Evolutionary conservation across 2,329 filamentous ascomycete genomes (phyloP).

Genomic region (Trichophaea hybrida): DNA sequence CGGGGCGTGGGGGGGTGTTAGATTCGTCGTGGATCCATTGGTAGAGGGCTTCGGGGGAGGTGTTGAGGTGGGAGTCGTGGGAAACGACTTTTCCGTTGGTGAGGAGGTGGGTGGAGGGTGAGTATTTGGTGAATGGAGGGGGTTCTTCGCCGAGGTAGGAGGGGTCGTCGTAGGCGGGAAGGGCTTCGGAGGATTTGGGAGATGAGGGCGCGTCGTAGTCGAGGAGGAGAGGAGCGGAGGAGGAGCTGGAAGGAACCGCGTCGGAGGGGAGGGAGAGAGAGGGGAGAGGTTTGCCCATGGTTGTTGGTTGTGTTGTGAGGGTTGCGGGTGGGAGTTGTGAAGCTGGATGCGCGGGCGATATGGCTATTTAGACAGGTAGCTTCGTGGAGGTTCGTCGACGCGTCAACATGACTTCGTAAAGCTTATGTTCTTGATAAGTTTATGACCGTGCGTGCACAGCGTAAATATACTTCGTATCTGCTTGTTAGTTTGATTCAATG

Average conservation of each 20-base stretch:
- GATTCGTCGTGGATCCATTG: constrained; percentile 23
- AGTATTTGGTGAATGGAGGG: constrained; percentile 6
- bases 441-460: too few relatives aligned
- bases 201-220: background rate
- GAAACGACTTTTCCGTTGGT: constrained; percentile 17
- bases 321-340: background rate
- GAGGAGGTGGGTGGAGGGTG: background rate
- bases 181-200: background rate
- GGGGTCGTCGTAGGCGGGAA: background rate
- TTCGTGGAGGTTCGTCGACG: too few relatives aligned
- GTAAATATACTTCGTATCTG: too few relatives aligned
- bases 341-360: too few relatives aligned
- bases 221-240: background rate
- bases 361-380: too few relatives aligned
- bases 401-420: too few relatives aligned
- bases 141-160: background rate
- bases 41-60: constrained; percentile 26
- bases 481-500: too few relatives aligned
- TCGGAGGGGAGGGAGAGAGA: background rate
- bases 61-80: constrained; percentile 26
- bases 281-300: background rate
- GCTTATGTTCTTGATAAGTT: too few relatives aligned
- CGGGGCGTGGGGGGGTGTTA: constrained; percentile 15
- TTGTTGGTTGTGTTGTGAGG: background rate
- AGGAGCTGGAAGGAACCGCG: background rate